Evolutionary conservation across 345 rosid species (phyloP), one percentile per base, ranked within the genome.

Genomic region (Gossypium sturtianum): DNA sequence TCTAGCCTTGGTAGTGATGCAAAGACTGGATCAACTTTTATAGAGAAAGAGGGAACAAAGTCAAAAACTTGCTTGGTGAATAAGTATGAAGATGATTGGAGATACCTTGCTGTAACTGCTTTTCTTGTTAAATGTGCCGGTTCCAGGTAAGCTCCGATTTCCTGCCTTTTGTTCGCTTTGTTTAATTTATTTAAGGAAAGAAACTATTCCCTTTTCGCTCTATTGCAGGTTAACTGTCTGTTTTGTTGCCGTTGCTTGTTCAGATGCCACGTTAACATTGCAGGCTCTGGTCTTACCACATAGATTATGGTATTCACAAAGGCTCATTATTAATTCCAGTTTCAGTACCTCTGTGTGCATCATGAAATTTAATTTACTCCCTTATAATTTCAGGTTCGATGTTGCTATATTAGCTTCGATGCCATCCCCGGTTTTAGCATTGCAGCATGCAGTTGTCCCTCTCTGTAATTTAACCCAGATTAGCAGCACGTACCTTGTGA

Each of bases 31-130:
- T 22, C 84, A 7, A 25, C 29, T 74, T n/a, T 66, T 65, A 66
- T 41, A 1, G 83, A 70, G 59, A 78, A 76, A 10, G 58, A 27
- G 57, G 83, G 62, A 52, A 29, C 53, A 13, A 74, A 79, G 8
- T 66, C 77, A 68, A 75, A 80, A 81, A n/a, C 17, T 62, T 72
- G 59, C 69, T 82, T 23, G 80, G 77, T 71, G 59, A 87, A 84
- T 78, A 88, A 76, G 49, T 76, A 66, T 78, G 97, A 91, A 83
- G 97, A 93, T 83, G 99, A 93, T 80, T 93, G 96, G 96, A 90
- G 99, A 91, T 90, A 91, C 85, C 85, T 95, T 64, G 94, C 98
- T 25, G 91, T 94, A 75, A 93, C 98, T 61, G 90, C 97, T 45
- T 95, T 95, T 88, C 91, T 91, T 73, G 96, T 91, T 64, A 93